Base-by-base conservation (phyloP, 2,329 filamentous ascomycete genomes). In the Cryphonectria carpinicola region DNA sequence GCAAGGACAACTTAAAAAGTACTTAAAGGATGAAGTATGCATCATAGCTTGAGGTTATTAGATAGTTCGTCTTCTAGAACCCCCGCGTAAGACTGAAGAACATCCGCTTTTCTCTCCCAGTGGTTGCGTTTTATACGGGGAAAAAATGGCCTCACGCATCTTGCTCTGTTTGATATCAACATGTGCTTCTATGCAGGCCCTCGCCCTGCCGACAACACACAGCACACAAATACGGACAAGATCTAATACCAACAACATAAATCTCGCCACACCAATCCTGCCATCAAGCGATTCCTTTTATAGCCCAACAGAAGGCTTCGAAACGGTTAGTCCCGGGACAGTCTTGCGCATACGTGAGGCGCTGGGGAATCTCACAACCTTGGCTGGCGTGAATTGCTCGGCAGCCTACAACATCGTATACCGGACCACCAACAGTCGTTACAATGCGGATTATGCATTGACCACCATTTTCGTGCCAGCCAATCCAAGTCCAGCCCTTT, bases 361-460 rank as follows among this genome's bases (percentile, higher is more conserved):
- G 0, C 76, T 77, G 13, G 76, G 78, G 32, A 77, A 77, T 63
- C 54, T 77, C 49, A 75, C 74, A 1, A 28, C 68, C 37, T 61
- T 77, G 0, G 64, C 71, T 0, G 68, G 68, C 52, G 14, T 19
- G 10, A 75, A 75, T 65, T 69, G 71, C 61, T 75, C 73, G 4
- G 70, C 74, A 1, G 77, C 76, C 0, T 82, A 80, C 63, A 77
- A 82, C 46, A 79, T 83, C 35, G 74, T 83, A 0, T 83, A 80
- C 71, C 78, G 80, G 22, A 82, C 81, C 0, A 82, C 78, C 0
- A 77, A 81, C 71, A 79, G 79, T 1, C 75, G 72, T 1, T 77
- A 78, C 69, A 71, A 74, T 25, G 77, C 81, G 0, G 77, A 79
- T 0, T 83, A 80, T 80, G 80, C 81, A 0, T 80, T 83, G 2